A percentile compares a stretch with the other conserved stretches of the same genome.
Conservation (phyloP, 2,329 filamentous ascomycete species). For the Paramyrothecium roridum region DNA sequence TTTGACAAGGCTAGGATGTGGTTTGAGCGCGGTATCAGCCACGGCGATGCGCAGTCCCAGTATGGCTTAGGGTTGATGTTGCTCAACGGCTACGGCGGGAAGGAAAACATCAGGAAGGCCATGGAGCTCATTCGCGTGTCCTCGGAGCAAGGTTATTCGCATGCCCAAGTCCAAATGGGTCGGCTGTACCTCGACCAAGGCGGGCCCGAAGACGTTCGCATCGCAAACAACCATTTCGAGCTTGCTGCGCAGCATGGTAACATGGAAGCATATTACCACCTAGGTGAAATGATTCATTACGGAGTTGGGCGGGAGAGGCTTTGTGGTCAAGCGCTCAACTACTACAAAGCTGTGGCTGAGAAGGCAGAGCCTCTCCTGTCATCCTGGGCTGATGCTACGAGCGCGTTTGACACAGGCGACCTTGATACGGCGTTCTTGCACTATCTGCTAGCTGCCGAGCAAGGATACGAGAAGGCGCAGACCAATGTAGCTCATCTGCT, state of each 20-base stretch:
- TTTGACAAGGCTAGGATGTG: constrained; percentile 73
- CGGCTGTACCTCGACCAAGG: constrained; percentile 85
- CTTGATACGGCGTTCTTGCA: constrained; percentile 75
- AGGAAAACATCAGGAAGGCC: constrained; percentile 67
- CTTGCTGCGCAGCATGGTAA: constrained; percentile 77
- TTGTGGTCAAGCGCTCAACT: constrained; percentile 72
- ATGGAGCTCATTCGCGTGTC: constrained; percentile 74
- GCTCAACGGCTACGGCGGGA: constrained; percentile 71
- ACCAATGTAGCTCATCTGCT: constrained; percentile 87
- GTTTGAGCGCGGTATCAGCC: constrained; percentile 75
- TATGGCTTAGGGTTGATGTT: constrained; percentile 83
- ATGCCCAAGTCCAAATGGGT: constrained; percentile 80
- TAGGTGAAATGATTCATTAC: constrained; percentile 81
- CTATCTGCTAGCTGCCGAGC: constrained; percentile 85
- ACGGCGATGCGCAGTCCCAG: constrained; percentile 79
- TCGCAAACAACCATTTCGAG: constrained; percentile 84
- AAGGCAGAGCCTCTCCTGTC: constrained; percentile 71
- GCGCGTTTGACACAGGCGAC: constrained; percentile 76
- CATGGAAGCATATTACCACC: constrained; percentile 88
- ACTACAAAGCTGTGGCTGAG: constrained; percentile 79
- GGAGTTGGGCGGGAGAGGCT: constrained; percentile 77
- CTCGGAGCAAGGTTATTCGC: constrained; percentile 76
- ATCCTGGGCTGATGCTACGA: constrained; percentile 78
- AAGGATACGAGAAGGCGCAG: constrained; percentile 86
- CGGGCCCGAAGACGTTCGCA: constrained; percentile 62